Evolutionary conservation across 164 flowering plant genomes (phyloP).

Genomic region (Cinnamomum micranthum): DNA sequence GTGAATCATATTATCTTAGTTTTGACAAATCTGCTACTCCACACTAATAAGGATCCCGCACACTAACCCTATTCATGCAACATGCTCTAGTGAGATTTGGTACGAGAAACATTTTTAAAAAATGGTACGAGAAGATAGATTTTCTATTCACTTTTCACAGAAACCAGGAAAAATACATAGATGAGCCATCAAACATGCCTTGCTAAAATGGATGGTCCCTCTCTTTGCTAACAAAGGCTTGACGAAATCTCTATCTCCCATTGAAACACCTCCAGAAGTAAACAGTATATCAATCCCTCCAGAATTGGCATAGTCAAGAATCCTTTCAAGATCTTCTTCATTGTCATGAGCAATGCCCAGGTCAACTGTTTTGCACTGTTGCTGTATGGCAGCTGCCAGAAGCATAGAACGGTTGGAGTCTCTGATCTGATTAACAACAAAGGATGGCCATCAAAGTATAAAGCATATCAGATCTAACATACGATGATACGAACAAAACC

Average conservation of each 20-base stretch:
- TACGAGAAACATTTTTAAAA: too few species aligned
- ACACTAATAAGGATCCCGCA: too few species aligned
- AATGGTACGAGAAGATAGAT: too few species aligned
- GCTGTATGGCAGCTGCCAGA: constrained; percentile 76
- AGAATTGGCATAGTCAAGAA: constrained; percentile 53
- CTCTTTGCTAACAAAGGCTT: constrained; percentile 73
- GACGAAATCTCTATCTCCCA: constrained; percentile 94
- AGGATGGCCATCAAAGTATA: background rate
- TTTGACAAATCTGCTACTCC: too few species aligned
- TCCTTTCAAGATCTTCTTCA: constrained; percentile 53
- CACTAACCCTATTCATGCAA: too few species aligned
- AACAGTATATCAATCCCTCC: constrained; percentile 64
- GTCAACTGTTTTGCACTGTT: constrained; percentile 71
- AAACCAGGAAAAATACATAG: constrained; percentile 1
- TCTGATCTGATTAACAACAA: constrained; percentile 58
- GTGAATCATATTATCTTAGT: too few species aligned
- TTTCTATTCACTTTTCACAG: background rate
- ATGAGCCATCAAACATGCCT: constrained; percentile 39
- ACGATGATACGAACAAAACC: background rate
- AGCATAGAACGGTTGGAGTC: constrained; percentile 95
- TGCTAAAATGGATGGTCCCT: constrained; percentile 62
- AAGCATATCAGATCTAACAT: background rate
- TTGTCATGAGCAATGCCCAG: constrained; percentile 89
- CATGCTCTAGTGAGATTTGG: too few species aligned
- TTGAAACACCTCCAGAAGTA: constrained; percentile 97